Evolutionary conservation across 257 asterid species (phyloP).

Genomic region (Verbascum thapsus): DNA sequence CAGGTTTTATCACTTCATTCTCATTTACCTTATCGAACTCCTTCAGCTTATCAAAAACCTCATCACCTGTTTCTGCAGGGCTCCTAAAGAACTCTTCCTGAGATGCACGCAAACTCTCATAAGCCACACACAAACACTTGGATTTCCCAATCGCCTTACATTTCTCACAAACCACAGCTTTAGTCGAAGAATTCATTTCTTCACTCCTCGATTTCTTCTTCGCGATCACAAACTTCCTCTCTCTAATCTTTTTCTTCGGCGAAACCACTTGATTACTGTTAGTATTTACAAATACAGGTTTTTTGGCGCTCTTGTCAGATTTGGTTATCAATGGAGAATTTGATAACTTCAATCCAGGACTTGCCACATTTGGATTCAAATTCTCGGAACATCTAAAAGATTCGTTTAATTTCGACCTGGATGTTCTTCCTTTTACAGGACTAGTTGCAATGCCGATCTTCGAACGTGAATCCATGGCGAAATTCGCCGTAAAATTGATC

Average conservation of each 20-base stretch:
- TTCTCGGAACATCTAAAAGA: conserved; percentile 45
- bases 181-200: conserved; percentile 29
- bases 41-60: conserved; percentile 29
- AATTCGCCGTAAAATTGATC: conserved; percentile 20
- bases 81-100: conserved; percentile 74
- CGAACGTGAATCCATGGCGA: conserved; percentile 39
- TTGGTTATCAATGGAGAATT: conserved; percentile 47
- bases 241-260: conserved; percentile 61
- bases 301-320: conserved; percentile 44
- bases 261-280: conserved; percentile 34
- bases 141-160: conserved; percentile 46
- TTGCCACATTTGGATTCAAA: conserved; percentile 55
- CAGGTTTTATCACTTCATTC: conserved; percentile 19
- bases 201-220: conserved; percentile 53
- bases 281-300: conserved; percentile 40
- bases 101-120: conserved; percentile 74
- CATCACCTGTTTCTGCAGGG: conserved; percentile 30
- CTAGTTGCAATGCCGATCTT: conserved; percentile 29
- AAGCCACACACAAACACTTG: conserved; percentile 83
- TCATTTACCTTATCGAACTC: conserved; percentile 10
- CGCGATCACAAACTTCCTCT: conserved; percentile 68
- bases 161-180: conserved; percentile 51
- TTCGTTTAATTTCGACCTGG: conserved; percentile 44
- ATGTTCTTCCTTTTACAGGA: conserved; percentile 37
- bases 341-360: conserved; percentile 45